A percentile compares a stretch with the other conserved stretches of the same genome.
Conservation (phyloP, 768 basidiomycete genomes). For the Lactarius pseudohatsudake region DNA sequence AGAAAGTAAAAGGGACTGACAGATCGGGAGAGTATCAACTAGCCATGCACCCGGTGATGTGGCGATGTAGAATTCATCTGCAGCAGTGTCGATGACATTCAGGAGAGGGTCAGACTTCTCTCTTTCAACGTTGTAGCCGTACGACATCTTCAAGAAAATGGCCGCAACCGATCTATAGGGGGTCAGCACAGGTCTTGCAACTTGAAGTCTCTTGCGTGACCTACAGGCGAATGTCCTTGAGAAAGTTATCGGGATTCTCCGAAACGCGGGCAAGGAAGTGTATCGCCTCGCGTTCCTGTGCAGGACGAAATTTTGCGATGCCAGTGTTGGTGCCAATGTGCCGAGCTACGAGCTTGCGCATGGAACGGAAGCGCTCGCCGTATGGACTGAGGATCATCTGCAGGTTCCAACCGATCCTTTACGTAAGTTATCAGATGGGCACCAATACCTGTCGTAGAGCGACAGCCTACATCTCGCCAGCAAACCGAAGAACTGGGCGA, state of each 20-base stretch:
- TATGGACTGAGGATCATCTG: constrained; percentile 21
- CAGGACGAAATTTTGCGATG: constrained; percentile 4
- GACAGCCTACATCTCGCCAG: constrained; percentile 16
- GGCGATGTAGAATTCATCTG: constrained; percentile 21
- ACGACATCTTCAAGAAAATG: constrained; percentile 20
- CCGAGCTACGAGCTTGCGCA: constrained; percentile 21
- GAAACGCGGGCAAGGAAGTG: constrained; percentile 12
- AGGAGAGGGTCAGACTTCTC: constrained; percentile 17
- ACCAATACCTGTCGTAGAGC: background rate
- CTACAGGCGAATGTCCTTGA: constrained; percentile 15
- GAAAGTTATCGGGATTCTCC: constrained; percentile 14
- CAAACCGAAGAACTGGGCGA: constrained; percentile 17
- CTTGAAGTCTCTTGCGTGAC: background rate
- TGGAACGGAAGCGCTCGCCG: constrained; percentile 15
- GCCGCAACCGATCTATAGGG: constrained; percentile 11
- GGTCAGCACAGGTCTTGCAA: background rate
- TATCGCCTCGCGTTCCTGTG: constrained; percentile 14
- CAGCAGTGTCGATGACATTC: constrained; percentile 16
- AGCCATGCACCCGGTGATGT: constrained; percentile 17
- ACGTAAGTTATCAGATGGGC: background rate
- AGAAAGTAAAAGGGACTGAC: background rate
- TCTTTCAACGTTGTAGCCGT: constrained; percentile 16
- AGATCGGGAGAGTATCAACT: constrained; percentile 15
- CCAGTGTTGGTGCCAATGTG: constrained; percentile 18
- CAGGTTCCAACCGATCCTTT: constrained; percentile 21